phyloP scores from a whole-genome alignment of 805 yeast species.

The Yarrowia divulgata region DNA sequence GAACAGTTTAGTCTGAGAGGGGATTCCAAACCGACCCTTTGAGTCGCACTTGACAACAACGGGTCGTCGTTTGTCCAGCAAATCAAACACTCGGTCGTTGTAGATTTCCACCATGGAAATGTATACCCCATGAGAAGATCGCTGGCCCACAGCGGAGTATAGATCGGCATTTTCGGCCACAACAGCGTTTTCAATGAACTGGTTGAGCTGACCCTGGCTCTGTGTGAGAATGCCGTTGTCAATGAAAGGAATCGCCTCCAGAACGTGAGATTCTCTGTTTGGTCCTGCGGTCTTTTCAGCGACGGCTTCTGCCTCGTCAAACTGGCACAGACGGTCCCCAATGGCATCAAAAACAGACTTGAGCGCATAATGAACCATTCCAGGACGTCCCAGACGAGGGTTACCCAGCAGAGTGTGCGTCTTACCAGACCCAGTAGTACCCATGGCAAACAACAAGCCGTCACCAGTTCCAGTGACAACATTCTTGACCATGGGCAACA shows the following conservation, averaged over 20 bases:
- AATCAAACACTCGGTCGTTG: slow-evolving; percentile 56
- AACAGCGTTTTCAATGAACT: slow-evolving; percentile 17
- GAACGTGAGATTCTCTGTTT: slow-evolving; percentile 19
- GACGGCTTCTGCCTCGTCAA: slow-evolving; percentile 41
- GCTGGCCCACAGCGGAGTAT: slow-evolving; percentile 10
- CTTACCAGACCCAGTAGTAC: slow-evolving; percentile 64
- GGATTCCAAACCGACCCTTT: slow-evolving; percentile 36
- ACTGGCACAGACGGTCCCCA: slow-evolving; percentile 43
- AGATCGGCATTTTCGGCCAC: slow-evolving; percentile 17
- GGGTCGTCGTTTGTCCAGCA: slow-evolving; percentile 47
- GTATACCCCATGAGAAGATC: slow-evolving; percentile 52
- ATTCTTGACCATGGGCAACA: slow-evolving; percentile 50
- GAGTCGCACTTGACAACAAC: slow-evolving; percentile 51
- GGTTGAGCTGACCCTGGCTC: slow-evolving; percentile 17
- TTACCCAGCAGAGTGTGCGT: slow-evolving; percentile 48
- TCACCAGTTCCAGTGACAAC: slow-evolving; percentile 51
- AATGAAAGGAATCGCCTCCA: slow-evolving; percentile 15
- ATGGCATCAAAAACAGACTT: slow-evolving; percentile 51
- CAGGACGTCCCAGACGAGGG: slow-evolving; percentile 49
- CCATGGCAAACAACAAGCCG: slow-evolving; percentile 57
- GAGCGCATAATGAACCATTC: slow-evolving; percentile 51
- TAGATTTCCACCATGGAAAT: slow-evolving; percentile 63
- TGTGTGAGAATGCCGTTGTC: slow-evolving; percentile 29
- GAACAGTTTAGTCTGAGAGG: slow-evolving; percentile 51
- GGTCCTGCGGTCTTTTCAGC: slow-evolving; percentile 12